A percentile compares a stretch with the other conserved stretches of the same genome.
Evolutionary conservation across 2,329 filamentous ascomycete species (phyloP).

Genomic region (Beauveria asiatica): DNA sequence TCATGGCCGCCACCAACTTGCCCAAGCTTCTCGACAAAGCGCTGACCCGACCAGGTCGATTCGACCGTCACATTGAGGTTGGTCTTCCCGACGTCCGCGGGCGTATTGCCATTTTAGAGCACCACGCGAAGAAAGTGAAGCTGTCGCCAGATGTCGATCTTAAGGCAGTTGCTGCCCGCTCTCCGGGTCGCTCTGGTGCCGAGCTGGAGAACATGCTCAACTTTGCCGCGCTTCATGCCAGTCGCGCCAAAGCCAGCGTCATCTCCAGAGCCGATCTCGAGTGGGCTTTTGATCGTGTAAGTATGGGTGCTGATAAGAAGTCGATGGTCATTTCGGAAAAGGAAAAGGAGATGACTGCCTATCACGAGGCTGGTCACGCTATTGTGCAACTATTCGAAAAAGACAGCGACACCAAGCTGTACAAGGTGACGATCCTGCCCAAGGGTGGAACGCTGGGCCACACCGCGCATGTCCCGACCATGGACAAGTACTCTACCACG

Average conservation of each 20-base stretch:
- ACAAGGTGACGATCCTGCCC: conserved; percentile 96
- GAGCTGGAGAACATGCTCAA: conserved; percentile 97
- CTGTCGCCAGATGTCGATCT: conserved; percentile 72
- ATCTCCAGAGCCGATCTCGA: conserved; percentile 79
- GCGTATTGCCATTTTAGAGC: conserved; percentile 83
- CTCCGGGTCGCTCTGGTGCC: conserved; percentile 86
- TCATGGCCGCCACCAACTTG: conserved; percentile 94
- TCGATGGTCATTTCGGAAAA: conserved; percentile 85
- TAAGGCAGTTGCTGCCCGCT: conserved; percentile 74
- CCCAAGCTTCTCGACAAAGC: conserved; percentile 92
- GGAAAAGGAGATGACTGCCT: conserved; percentile 93
- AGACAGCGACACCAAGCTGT: conserved; percentile 66
- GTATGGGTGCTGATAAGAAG: conserved; percentile 90
- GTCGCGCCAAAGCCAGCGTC: conserved; percentile 67
- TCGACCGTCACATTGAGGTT: conserved; percentile 87
- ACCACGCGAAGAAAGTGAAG: conserved; percentile 90
- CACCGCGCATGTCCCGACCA: conserved; percentile 79
- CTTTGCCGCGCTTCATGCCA: conserved; percentile 90
- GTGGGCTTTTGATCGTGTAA: conserved; percentile 96
- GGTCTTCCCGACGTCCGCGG: conserved; percentile 87
- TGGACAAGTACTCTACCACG: conserved; percentile 86
- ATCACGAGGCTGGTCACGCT: conserved; percentile 92
- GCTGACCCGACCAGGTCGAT: conserved; percentile 85
- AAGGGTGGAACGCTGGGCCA: conserved; percentile 79
- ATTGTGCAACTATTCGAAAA: conserved; percentile 75